Base-by-base conservation (phyloP, 2,329 filamentous ascomycete species). In the Periconia digitata region DNA sequence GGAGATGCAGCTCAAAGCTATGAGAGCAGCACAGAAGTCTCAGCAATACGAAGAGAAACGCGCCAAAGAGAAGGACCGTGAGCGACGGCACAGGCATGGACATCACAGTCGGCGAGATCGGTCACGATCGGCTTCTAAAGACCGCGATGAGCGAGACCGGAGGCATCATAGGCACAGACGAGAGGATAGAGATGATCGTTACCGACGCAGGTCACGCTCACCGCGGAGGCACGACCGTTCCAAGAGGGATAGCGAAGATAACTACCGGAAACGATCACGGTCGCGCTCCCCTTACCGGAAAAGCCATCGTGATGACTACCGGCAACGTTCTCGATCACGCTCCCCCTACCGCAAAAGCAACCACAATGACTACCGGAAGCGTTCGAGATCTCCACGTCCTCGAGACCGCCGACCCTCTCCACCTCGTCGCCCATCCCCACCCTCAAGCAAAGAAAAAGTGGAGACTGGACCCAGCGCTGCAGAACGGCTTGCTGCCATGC, bases 1-100 rank as follows among this genome's bases (percentile, higher is more conserved):
- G 64, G 66, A 71, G 51, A 61, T 69, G 62, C 64, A 89, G 63
- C 68, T 95, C 24, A 77, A 94, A 21, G 80, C 81, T 0, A 78
- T 81, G 8, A 84, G 85, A 55, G 76, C 79, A 46, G 77, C 75
- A n/a, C 73, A 69, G 65, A 69, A 66, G 46, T 57, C 61, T 58
- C 70, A 53, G 62, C 74, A 60, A 54, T 64, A 66, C 38, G 65
- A 67, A 13, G 64, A 67, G 46, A 68, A 69, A 51, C 59, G 60
- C 4, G 50, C 58, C 15, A 66, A 67, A 41, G 62, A 69, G 49
- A 71, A 68, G 46, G 70, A 73, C 38, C 60, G 65, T 32, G 70
- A 71, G 72, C 83, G 83, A 0, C 77, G 82, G 38, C 76, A 74
- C 49, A 50, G 64, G 46, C 58, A 68, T 45, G 49, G 64, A 46